Evolutionary conservation across 352 stramenopile genomes (phyloP).

Genomic region (Phytophthora megakarya): DNA sequence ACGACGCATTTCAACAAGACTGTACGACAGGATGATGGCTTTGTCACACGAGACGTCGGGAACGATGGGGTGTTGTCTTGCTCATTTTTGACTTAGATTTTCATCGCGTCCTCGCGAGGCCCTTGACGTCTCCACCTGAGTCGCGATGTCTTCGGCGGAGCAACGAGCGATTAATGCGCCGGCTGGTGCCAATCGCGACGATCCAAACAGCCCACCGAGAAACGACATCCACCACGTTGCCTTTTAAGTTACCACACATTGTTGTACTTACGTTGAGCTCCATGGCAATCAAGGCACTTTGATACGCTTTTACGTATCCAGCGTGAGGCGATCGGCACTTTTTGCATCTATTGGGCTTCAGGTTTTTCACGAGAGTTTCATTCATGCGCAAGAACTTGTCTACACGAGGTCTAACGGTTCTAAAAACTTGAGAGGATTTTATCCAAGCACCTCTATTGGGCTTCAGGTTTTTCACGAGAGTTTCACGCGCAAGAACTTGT

Average conservation of each 20-base stretch:
- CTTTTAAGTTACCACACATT: background rate
- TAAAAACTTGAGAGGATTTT: slow-evolving; percentile 8
- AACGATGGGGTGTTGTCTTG: slow-evolving; percentile 1
- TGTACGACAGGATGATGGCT: slow-evolving; percentile 4
- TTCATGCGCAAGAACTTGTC: background rate
- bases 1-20: slow-evolving; percentile 16
- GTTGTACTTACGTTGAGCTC: slow-evolving; percentile 26
- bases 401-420: background rate
- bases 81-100: background rate
- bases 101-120: background rate
- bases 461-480: slow-evolving; percentile 18
- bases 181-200: slow-evolving; percentile 6
- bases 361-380: slow-evolving; percentile 17
- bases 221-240: slow-evolving; percentile 1
- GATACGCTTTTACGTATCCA: slow-evolving; percentile 31
- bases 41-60: slow-evolving; percentile 19
- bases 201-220: slow-evolving; percentile 4
- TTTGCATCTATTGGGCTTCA: slow-evolving; percentile 8
- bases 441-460: slow-evolving; percentile 12
- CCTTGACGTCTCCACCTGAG: slow-evolving; percentile 6
- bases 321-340: slow-evolving; percentile 17
- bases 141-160: background rate
- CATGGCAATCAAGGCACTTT: slow-evolving; percentile 24
- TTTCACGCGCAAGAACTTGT: slow-evolving; percentile 6
- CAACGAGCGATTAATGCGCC: slow-evolving; percentile 21